Evolutionary conservation across 331 rosid species (phyloP), one percentile per base, ranked within the genome.

Genomic region (Phaseolus coccineus): DNA sequence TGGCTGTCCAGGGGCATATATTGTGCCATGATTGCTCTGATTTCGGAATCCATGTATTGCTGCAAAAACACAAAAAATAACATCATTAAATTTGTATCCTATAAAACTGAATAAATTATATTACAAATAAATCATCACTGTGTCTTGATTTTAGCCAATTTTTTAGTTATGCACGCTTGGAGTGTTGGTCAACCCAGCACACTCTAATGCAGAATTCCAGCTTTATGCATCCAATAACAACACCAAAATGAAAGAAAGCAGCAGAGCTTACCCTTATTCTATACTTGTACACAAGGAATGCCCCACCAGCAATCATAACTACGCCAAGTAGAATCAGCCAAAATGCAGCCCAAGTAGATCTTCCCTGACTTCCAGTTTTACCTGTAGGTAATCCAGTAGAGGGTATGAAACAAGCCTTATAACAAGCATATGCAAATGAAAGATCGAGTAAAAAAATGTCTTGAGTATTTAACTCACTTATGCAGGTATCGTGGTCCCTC

Each of bases 1-100:
- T 94, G 97, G 88, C 94, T 92, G 87, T 94, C 98, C 76, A 94
- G 89, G 58, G 98, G 98, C 98, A 94, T 94, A 80, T 94, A 94
- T 75, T 94, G 98, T 64, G 97, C 96, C 98, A 94, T 94, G 83
- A 94, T 94, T 71, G 98, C 98, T 84, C 97, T 89, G 85, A 94
- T 92, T 86, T 94, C 98, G 6, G 97, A 94, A 83, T 94, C 98
- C 98, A 94, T 94, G 85, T 94, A 94, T 57, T 90, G 87, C 98
- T 94, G 97, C 92, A 90, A 77, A 77, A 80, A 67, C 69, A 85
- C 59, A 64, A 77, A 35, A 22, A 22, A 28, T 68, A 85, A 57
- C 47, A 50, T 47, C 46, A 33, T 8, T 50, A 50, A 56, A 61
- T 55, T 52, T 50, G 12, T 52, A 62, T 46, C 28, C 63, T 73